Conservation (phyloP, 257 asterid genomes). For the Solanum chaucha region DNA sequence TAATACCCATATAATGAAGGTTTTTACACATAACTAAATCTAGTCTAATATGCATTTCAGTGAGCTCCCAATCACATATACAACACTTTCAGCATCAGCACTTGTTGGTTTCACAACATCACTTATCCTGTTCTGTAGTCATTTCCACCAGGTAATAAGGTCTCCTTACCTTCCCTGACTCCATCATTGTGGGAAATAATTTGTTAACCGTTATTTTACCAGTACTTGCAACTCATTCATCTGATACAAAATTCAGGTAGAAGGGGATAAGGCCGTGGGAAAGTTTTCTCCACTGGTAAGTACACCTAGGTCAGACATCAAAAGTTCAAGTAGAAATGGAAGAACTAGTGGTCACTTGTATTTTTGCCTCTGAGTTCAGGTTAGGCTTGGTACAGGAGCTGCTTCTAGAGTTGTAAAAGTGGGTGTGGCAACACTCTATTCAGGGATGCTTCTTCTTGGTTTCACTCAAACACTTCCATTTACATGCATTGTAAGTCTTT, state of each 20-base stretch:
- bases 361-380: constrained; percentile 29
- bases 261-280: constrained; percentile 65
- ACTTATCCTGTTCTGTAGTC: constrained; percentile 87
- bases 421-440: constrained; percentile 42
- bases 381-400: constrained; percentile 56
- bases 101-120: constrained; percentile 88
- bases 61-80: constrained; percentile 43
- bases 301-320: background rate
- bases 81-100: constrained; percentile 56
- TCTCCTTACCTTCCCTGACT: background rate
- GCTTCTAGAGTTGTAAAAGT: constrained; percentile 57
- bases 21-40: background rate
- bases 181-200: background rate
- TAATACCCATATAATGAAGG: background rate
- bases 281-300: constrained; percentile 76
- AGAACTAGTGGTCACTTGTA: background rate
- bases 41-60: constrained; percentile 17
- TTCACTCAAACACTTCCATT: constrained; percentile 52
- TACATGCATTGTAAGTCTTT: constrained; percentile 41
- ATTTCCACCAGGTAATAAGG: constrained; percentile 74
- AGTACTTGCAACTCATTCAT: constrained; percentile 5
- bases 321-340: background rate
- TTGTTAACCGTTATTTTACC: background rate
- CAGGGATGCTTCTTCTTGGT: constrained; percentile 43
- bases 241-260: constrained; percentile 29